Evolutionary conservation across 1,284 basidiomycete species (phyloP), one percentile per base, ranked within the genome.

Genomic region (Microbotryomycetes sp.): DNA sequence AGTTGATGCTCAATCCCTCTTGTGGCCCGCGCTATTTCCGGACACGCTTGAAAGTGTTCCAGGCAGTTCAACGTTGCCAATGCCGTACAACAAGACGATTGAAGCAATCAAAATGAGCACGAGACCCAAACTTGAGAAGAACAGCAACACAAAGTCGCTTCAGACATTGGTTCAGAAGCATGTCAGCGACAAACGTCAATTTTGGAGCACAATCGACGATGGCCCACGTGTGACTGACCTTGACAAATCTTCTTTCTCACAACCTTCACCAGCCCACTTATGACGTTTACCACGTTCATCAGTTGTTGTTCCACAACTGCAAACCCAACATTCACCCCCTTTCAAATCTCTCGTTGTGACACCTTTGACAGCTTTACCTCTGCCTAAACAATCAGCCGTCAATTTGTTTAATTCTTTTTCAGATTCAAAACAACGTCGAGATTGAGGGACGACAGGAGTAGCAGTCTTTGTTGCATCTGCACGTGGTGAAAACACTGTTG

Each of bases 201-300:
- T 26, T 16, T 29, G 4, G 26, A n/a, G 26, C 29, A 16, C 15
- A 19, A 12, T 14, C 3, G 16, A 45, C 26, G 15, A 46, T 28
- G 15, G 6, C n/a, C 6, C 9, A 31, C 19, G 36, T 1, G 22
- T 7, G 25, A 59, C 67, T 46, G 42, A 68, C 67, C 50, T 32
- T 29, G 54, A 56, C 29, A 67, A 25, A 47, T 69, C 68, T 25
- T 58, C 54, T 49, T 69, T 69, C 57, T 69, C 68, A 48, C 68
- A 69, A 5, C 68, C 68, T 58, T 69, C 30, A 0, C 68, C 68
- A 3, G 50, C 52, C 65, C 66, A 69, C 16, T 45, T 30, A 42
- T 42, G 62, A 32, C 42, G 51, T 46, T 57, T 59, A 0, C 63
- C 62, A 3, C 23, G 29, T 19, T 50, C 58, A 14, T 65, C 65